Conservation (phyloP, 305 asterid genomes). For the Solanum hybrid region DNA sequence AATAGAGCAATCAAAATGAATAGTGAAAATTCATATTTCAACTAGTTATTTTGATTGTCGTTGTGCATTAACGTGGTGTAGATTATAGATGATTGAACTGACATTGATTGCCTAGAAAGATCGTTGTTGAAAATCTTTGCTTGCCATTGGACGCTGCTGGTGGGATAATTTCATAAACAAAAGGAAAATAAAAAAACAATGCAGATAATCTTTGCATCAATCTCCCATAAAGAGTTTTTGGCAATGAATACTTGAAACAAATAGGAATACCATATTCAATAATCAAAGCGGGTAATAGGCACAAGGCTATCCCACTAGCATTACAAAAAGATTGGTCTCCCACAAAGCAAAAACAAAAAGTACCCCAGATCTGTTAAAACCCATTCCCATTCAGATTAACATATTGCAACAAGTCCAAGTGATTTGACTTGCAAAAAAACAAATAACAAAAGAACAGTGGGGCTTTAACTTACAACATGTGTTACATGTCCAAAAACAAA, state of each 20-base stretch:
- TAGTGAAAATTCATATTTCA: background rate
- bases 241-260: background rate
- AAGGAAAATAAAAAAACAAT: background rate
- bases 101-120: background rate
- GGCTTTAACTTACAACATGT: background rate
- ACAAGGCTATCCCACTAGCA: background rate
- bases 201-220: background rate
- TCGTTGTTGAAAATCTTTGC: background rate
- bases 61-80: background rate
- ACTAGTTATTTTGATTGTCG: background rate
- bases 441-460: background rate
- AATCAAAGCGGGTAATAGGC: background rate
- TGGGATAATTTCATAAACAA: background rate
- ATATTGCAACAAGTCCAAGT: background rate
- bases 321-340: background rate
- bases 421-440: background rate
- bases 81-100: background rate
- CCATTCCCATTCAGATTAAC: background rate
- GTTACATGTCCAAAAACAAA: background rate
- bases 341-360: background rate
- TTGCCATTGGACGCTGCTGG: background rate
- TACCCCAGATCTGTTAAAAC: background rate
- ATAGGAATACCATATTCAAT: background rate
- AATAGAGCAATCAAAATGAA: background rate
- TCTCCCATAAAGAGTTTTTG: background rate